Conservation (phyloP, 129 eudicot genomes). For the Escallonia rubra region DNA sequence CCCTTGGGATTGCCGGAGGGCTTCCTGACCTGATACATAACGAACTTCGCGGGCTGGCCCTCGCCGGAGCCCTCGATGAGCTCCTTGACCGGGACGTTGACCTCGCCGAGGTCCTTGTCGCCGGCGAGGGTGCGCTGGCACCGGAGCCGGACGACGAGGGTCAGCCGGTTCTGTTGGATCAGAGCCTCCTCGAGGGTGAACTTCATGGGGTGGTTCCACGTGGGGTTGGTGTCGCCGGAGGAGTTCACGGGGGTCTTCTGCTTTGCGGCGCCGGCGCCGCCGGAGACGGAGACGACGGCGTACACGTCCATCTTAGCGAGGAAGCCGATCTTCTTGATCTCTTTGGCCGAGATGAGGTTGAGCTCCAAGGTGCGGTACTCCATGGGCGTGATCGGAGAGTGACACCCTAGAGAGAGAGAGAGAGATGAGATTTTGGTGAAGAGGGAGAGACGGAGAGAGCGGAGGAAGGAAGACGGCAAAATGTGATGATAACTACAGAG, state of each 20-base stretch:
- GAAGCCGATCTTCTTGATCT: slow-evolving; percentile 21
- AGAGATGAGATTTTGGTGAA: no score
- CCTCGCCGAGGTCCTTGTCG: slow-evolving; percentile 33
- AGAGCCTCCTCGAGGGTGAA: slow-evolving; percentile 17
- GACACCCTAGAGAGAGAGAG: no score
- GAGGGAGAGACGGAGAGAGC: no score
- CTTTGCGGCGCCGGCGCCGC: slow-evolving; percentile 10
- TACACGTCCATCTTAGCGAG: slow-evolving; percentile 30
- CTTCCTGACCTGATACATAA: slow-evolving; percentile 19
- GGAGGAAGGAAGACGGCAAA: no score
- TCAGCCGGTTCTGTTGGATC: slow-evolving; percentile 10
- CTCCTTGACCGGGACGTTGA: slow-evolving; percentile 22
- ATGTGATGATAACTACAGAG: no score
- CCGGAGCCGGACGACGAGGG: slow-evolving; percentile 13
- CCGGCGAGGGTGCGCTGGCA: slow-evolving; percentile 14
- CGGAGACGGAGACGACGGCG: slow-evolving; percentile 20
- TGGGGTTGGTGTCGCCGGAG: slow-evolving; percentile 20
- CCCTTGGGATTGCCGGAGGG: slow-evolving; percentile 26
- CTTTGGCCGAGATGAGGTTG: slow-evolving; percentile 23
- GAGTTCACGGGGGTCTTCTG: slow-evolving; percentile 22
- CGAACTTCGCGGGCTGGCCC: background rate
- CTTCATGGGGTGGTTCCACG: slow-evolving; percentile 24
- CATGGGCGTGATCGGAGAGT: background rate
- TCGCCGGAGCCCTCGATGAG: slow-evolving; percentile 2
- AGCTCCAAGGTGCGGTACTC: slow-evolving; percentile 12